These are phyloP conservation scores for Globisporangium nunn DNA, from an alignment of 352 stramenopile genomes.

Conservation along the genomic window DNA sequence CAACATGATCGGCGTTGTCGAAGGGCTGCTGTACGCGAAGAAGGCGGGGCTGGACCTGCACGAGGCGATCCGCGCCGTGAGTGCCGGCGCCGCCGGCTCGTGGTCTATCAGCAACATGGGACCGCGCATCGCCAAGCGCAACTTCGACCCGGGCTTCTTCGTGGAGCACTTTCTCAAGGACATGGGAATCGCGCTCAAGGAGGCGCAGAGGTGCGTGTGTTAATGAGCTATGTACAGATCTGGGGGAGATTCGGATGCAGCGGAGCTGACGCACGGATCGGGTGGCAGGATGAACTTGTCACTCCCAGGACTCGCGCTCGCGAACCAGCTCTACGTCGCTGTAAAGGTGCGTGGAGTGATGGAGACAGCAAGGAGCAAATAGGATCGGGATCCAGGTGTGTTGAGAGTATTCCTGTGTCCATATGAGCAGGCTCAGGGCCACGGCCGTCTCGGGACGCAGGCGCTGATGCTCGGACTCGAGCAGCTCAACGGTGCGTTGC, in stretches of 20 bases:
- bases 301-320: conserved; percentile 75
- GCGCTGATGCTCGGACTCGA: conserved; percentile 84
- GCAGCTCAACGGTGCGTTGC: conserved; percentile 66
- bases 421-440: conserved; percentile 52
- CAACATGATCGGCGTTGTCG: conserved; percentile 87
- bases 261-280: neutral
- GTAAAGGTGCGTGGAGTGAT: conserved; percentile 41
- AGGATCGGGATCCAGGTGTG: too few species aligned
- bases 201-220: conserved; percentile 51
- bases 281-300: conserved; percentile 72
- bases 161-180: conserved; percentile 91
- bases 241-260: neutral
- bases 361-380: too few species aligned
- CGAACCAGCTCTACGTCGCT: conserved; percentile 82
- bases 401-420: neutral
- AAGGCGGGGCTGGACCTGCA: conserved; percentile 83
- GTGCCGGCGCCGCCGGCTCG: conserved; percentile 75
- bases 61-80: conserved; percentile 83
- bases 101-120: conserved; percentile 90
- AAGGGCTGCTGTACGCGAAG: conserved; percentile 86
- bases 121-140: conserved; percentile 79
- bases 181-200: conserved; percentile 86
- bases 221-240: neutral
- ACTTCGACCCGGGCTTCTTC: conserved; percentile 88
- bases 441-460: conserved; percentile 76